Conservation (phyloP, 2,329 filamentous ascomycete genomes). For the Trichoderma atrobrunneum region DNA sequence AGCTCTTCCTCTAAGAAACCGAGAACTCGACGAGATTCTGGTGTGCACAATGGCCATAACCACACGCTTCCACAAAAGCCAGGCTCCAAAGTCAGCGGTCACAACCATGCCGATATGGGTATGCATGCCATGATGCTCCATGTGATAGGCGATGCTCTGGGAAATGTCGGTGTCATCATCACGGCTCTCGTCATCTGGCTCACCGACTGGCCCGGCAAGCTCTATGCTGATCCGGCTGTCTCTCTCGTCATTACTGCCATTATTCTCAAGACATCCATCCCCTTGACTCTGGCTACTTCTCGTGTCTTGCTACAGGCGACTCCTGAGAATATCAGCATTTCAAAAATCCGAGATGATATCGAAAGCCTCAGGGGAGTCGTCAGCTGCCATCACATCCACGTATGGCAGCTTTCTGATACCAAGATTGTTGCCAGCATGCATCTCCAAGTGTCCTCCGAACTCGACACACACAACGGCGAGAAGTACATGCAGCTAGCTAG, state of each 20-base stretch:
- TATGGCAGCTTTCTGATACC: constrained; percentile 95
- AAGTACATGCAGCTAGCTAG: constrained; percentile 90
- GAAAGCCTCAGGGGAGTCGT: constrained; percentile 78
- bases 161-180: constrained; percentile 80
- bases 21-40: constrained; percentile 45
- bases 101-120: constrained; percentile 85
- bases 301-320: constrained; percentile 94
- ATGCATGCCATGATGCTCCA: constrained; percentile 84
- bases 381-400: constrained; percentile 92
- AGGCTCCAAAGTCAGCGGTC: constrained; percentile 61
- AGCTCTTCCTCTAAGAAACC: constrained; percentile 25
- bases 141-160: constrained; percentile 78
- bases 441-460: constrained; percentile 86
- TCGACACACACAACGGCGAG: constrained; percentile 72
- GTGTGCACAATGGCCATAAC: constrained; percentile 69
- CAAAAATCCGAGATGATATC: constrained; percentile 91
- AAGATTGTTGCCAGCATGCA: constrained; percentile 93
- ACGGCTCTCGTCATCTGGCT: constrained; percentile 90
- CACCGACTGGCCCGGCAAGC: constrained; percentile 74
- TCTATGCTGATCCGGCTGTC: constrained; percentile 87
- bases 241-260: constrained; percentile 90
- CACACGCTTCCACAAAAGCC: constrained; percentile 71
- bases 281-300: constrained; percentile 73
- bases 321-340: constrained; percentile 80
- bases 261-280: constrained; percentile 70